Evolutionary conservation across 805 yeast species (phyloP).

Genomic region (Teunomyces atbi): DNA sequence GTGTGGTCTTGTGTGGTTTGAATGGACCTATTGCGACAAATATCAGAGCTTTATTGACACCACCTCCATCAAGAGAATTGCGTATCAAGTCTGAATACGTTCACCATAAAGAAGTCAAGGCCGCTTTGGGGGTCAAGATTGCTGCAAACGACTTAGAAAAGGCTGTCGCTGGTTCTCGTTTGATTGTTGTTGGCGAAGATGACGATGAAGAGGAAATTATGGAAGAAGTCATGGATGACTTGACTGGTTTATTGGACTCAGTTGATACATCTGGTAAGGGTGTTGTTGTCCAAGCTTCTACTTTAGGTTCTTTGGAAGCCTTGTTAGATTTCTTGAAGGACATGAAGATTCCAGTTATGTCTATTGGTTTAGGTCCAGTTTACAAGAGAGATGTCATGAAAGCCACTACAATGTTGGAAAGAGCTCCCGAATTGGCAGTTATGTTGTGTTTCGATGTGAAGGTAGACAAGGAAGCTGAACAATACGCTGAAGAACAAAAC

Average conservation of each 20-base stretch:
- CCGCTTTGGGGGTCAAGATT: slow-evolving; percentile 97
- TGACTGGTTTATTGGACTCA: slow-evolving; percentile 89
- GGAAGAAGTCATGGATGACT: slow-evolving; percentile 99
- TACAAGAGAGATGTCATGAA: slow-evolving; percentile 98
- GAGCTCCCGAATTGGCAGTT: slow-evolving; percentile 93
- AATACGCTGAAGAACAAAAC: slow-evolving; percentile 91
- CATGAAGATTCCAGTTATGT: slow-evolving; percentile 99
- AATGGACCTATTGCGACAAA: slow-evolving; percentile 98
- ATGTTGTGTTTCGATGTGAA: slow-evolving; percentile 98
- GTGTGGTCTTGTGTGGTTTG: slow-evolving; percentile 94
- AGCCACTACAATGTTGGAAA: slow-evolving; percentile 94
- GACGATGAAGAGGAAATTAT: slow-evolving; percentile 96
- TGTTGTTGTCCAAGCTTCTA: slow-evolving; percentile 97
- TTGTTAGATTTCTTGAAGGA: slow-evolving; percentile 93
- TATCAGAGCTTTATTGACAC: slow-evolving; percentile 93
- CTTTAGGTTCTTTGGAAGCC: slow-evolving; percentile 97
- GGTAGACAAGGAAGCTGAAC: slow-evolving; percentile 97
- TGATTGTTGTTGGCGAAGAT: slow-evolving; percentile 91
- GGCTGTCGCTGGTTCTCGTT: slow-evolving; percentile 98
- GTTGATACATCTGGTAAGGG: slow-evolving; percentile 95
- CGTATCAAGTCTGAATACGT: slow-evolving; percentile 96
- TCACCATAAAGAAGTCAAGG: slow-evolving; percentile 97
- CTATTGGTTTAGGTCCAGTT: slow-evolving; percentile 97
- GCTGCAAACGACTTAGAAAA: slow-evolving; percentile 97
- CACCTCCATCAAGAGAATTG: slow-evolving; percentile 95